Evolutionary conservation across 2,329 filamentous ascomycete species (phyloP).

Genomic region (Cercospora janseana): DNA sequence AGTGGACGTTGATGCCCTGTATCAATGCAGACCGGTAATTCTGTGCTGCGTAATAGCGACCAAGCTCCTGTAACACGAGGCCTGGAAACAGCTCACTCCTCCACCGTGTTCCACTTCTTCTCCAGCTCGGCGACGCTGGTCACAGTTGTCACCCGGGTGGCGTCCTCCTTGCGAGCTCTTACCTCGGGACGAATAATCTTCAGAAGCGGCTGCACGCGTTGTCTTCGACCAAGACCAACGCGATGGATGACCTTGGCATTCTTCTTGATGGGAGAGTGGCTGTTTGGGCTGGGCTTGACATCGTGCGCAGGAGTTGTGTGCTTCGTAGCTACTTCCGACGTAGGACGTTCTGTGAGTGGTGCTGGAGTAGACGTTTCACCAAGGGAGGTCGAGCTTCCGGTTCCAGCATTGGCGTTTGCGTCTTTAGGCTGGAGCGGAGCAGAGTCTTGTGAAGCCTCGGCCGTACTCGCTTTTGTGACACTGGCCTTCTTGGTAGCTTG

Average conservation of each 20-base stretch:
- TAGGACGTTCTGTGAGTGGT: constrained; percentile 6
- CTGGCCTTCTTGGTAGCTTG: too few species aligned
- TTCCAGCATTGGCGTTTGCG: constrained; percentile 12
- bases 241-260: constrained; percentile 43
- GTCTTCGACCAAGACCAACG: constrained; percentile 49
- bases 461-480: too few species aligned
- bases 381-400: not conserved
- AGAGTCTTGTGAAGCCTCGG: not conserved
- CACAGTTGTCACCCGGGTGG: constrained; percentile 15
- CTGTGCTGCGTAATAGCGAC: not conserved
- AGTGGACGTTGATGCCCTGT: not conserved
- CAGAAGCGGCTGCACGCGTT: constrained; percentile 48
- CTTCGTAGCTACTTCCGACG: not conserved
- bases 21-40: not conserved
- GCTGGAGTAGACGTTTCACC: constrained; percentile 10
- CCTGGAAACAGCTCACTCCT: not conserved
- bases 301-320: constrained; percentile 7
- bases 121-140: constrained; percentile 19
- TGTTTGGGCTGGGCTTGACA: constrained; percentile 14
- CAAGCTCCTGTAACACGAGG: not conserved
- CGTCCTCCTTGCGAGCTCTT: constrained; percentile 17
- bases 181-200: constrained; percentile 25
- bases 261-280: constrained; percentile 25
- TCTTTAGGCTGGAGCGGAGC: constrained; percentile 10
- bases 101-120: constrained; percentile 8